phyloP scores from a whole-genome alignment of 129 eudicot genomes.

The Lactuca sativa region DNA sequence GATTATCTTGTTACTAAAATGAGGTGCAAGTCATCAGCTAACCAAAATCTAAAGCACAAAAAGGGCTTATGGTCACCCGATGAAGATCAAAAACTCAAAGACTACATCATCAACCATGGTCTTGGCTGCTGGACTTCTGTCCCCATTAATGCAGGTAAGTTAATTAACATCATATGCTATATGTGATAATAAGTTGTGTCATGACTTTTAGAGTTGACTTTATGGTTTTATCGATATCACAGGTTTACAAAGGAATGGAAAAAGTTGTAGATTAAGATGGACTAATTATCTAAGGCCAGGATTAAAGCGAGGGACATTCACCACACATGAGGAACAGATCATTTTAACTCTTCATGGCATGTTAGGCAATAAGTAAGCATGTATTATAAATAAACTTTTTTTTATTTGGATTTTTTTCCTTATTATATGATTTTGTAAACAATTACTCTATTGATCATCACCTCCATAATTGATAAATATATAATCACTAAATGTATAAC shows the following conservation, averaged over 20 bases:
- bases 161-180: no score
- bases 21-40: slow-evolving; percentile 45
- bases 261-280: slow-evolving; percentile 95
- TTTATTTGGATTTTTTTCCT: not conserved
- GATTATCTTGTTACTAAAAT: slow-evolving; percentile 21
- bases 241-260: slow-evolving; percentile 85
- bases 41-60: slow-evolving; percentile 51
- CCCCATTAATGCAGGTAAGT: slow-evolving; percentile 68
- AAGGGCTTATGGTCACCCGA: slow-evolving; percentile 92
- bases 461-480: not conserved
- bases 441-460: not conserved
- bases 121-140: slow-evolving; percentile 85
- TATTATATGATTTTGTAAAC: not conserved
- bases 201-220: slow-evolving; percentile 17
- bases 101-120: slow-evolving; percentile 63
- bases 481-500: no score
- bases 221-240: not conserved
- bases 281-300: slow-evolving; percentile 86
- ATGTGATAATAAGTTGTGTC: no score
- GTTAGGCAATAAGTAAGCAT: slow-evolving; percentile 79
- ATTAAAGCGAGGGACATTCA: slow-evolving; percentile 66
- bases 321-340: slow-evolving; percentile 52
- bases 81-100: slow-evolving; percentile 69
- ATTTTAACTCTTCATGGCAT: slow-evolving; percentile 56
- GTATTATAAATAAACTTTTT: not conserved